Base-by-base conservation (phyloP, 2,329 filamentous ascomycete genomes). In the Beauveria varroae region DNA sequence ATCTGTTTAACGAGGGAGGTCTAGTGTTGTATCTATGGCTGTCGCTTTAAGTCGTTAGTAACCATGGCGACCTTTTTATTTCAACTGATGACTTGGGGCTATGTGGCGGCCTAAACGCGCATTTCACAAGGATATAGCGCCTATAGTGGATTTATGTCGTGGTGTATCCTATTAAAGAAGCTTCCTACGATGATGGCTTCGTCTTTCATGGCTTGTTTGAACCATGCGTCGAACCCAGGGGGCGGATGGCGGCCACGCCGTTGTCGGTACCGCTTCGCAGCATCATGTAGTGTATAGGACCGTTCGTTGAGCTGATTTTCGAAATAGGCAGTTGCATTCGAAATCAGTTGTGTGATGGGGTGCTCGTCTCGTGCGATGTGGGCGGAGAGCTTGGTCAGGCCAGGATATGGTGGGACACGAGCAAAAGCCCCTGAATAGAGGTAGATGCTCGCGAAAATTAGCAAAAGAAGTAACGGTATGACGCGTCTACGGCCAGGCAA, bases 141-240 rank as follows among this genome's bases (percentile, higher is more conserved):
- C 81, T 80, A 84, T 64, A 81, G 81, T 2, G 81, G 81, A 53
- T 77, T 72, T 30, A 84, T 68, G 66, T 85, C 81, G 64, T 81
- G 75, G 70, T 81, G 80, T 58, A 84, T 79, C 63, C 81, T 80
- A 65, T 82, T 78, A 70, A 82, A 84, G 63, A 83, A 84, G 55
- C 80, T 76, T 64, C 84, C 81, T 24, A 84, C 72, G 7, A 83
- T 75, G 59, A 83, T 70, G 16, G 79, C 78, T 28, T 80, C 72
- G 47, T 74, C 73, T 26, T 78, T 72, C 22, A 68, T 67, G 3
- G 82, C 81, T 63, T 80, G 81, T 16, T 69, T 69, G 67, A 81
- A 79, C 81, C 81, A 84, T 24, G 75, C 70, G 59, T 79, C 74
- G 64, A 85, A 85, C 8, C 78, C 79, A 1, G 81, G 82, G 3